Evolutionary conservation across 495 filamentous ascomycete species (phyloP), one percentile per base, ranked within the genome.

Genomic region (Trichocladium uniseriatum): DNA sequence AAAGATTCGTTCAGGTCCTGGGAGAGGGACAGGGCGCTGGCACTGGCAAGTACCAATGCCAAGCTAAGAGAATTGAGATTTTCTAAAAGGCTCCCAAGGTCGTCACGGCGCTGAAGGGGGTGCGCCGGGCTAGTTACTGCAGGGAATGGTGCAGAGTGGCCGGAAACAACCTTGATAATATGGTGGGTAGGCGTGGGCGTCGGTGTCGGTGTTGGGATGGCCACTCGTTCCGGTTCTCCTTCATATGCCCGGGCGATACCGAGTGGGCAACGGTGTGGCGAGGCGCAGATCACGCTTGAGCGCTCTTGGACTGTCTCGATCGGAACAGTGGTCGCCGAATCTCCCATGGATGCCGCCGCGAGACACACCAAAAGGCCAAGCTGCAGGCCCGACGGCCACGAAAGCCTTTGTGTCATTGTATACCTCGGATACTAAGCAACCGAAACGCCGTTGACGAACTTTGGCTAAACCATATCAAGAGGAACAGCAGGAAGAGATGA

Each of bases 41-140:
- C 36, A 7, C 9, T 47, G 0, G 47, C 50, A 14, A 52, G 52
- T 14, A 50, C 37, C 3, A 63, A 50, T 14, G 50, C 53, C 27
- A 38, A 44, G 44, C 49, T 55, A 29, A 61, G 48, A 14, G 53
- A 55, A n/a, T 36, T 48, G 37, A 54, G 54, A 5, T 45, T 53
- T 21, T 24, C 44, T 4, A 51, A 21, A 13, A 49, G 21, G 31
- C 49, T 38, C 0, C 21, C 38, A 3, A 14, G 1, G 7, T 47
- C 32, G 2, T 43, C 38, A 20, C 28, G 32, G 8, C 32, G n/a
- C n/a, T 34, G 29, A 8, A 32, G 24, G 18, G 5, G 16, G 14
- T 11, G 8, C 11, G 10, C 22, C 11, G 38, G 6, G 15, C 15
- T 32, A 28, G 35, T 20, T 15, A 20, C 16, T 18, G 9, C 3